phyloP scores from a whole-genome alignment of 2,329 filamentous ascomycete genomes.

The Karstenula rhodostoma region DNA sequence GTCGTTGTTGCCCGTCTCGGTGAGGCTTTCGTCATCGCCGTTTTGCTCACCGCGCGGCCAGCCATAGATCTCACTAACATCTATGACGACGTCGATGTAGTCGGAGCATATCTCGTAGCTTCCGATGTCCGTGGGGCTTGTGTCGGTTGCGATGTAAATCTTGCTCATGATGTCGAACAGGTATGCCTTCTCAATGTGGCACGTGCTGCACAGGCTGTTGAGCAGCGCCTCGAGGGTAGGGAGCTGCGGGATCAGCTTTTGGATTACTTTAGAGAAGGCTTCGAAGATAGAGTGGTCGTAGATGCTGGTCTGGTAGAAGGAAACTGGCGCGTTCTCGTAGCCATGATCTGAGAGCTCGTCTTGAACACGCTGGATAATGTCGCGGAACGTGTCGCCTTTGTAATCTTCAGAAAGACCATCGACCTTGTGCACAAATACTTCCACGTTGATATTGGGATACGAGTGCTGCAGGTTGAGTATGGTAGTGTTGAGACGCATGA shows the following conservation, averaged over 20 bases:
- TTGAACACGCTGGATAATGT: slow-evolving; percentile 95
- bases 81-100: slow-evolving; percentile 98
- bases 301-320: slow-evolving; percentile 95
- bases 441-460: slow-evolving; percentile 94
- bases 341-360: slow-evolving; percentile 94
- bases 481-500: slow-evolving; percentile 84
- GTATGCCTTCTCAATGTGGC: slow-evolving; percentile 96
- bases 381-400: slow-evolving; percentile 92
- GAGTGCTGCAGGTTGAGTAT: slow-evolving; percentile 87
- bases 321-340: slow-evolving; percentile 91
- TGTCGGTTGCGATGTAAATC: slow-evolving; percentile 98
- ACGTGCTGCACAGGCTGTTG: slow-evolving; percentile 91
- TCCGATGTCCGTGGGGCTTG: slow-evolving; percentile 88
- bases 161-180: slow-evolving; percentile 97
- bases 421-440: slow-evolving; percentile 99
- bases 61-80: slow-evolving; percentile 94
- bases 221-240: slow-evolving; percentile 92
- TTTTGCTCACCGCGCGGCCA: slow-evolving; percentile 63
- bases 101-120: slow-evolving; percentile 99
- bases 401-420: slow-evolving; percentile 98
- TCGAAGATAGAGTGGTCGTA: slow-evolving; percentile 99
- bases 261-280: slow-evolving; percentile 97
- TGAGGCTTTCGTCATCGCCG: slow-evolving; percentile 24
- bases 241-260: slow-evolving; percentile 93
- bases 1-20: slow-evolving; percentile 57